Percentiles rank a stretch among this genome's conserved stretches.
Conservation (phyloP, 2,329 filamentous ascomycete genomes). For the Xylaria hypoxylon region DNA sequence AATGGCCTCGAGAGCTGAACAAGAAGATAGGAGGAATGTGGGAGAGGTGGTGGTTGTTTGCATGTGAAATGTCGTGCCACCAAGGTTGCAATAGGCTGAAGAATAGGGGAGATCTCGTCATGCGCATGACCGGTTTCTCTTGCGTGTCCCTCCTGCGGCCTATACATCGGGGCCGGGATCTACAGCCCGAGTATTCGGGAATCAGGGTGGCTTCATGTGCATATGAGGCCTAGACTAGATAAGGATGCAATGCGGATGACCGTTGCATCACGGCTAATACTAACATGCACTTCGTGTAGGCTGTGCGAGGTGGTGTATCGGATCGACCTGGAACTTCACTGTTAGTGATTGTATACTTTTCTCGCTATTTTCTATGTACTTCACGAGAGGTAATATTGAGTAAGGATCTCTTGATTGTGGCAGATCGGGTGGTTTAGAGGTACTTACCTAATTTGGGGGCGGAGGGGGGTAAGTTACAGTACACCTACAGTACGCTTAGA, state of each 20-base stretch:
- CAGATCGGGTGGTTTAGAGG: background rate
- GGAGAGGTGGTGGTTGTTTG: slow-evolving; percentile 16
- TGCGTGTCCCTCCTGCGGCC: slow-evolving; percentile 34
- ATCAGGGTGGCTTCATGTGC: slow-evolving; percentile 26
- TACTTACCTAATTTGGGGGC: too few species aligned
- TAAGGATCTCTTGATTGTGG: background rate
- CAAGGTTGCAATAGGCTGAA: slow-evolving; percentile 19
- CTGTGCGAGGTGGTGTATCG: slow-evolving; percentile 5
- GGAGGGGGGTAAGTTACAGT: background rate
- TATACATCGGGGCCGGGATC: slow-evolving; percentile 23
- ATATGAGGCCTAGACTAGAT: background rate
- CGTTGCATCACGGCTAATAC: slow-evolving; percentile 9
- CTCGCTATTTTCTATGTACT: background rate
- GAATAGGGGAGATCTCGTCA: slow-evolving; percentile 8
- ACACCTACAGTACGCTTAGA: too few species aligned
- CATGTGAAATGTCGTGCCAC: slow-evolving; percentile 30
- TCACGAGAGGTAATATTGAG: background rate
- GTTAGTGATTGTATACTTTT: background rate
- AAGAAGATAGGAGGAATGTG: background rate
- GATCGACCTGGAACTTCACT: background rate
- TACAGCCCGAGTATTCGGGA: slow-evolving; percentile 35
- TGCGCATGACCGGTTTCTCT: slow-evolving; percentile 29
- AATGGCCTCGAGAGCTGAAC: background rate
- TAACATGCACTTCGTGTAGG: slow-evolving; percentile 15
- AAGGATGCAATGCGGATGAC: slow-evolving; percentile 23